These are phyloP conservation scores for Arachis monticola DNA, from an alignment of 331 rosid genomes.

Conservation along the genomic window DNA sequence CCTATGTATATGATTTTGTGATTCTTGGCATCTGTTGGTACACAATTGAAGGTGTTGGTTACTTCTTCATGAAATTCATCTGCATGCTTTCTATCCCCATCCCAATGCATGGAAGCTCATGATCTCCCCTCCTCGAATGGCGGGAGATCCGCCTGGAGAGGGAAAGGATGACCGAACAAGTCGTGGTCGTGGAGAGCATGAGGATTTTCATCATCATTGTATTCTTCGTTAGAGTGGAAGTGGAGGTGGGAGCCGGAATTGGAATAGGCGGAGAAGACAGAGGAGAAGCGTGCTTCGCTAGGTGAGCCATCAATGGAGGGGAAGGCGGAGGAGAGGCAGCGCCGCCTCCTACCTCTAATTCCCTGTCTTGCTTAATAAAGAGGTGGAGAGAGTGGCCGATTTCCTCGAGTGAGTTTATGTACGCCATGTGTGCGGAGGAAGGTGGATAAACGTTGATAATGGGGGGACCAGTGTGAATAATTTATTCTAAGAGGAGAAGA, in stretches of 20 bases:
- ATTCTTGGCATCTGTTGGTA: constrained; percentile 62
- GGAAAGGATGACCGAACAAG: too few relatives aligned
- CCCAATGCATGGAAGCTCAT: too few relatives aligned
- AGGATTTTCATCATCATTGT: too few relatives aligned
- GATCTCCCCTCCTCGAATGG: not conserved
- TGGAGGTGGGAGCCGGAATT: too few relatives aligned
- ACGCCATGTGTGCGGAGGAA: constrained; percentile 60
- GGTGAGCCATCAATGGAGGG: constrained; percentile 17
- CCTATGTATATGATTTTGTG: constrained; percentile 57
- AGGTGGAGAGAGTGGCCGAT: constrained; percentile 67
- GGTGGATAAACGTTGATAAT: too few relatives aligned
- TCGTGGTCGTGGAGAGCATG: too few relatives aligned
- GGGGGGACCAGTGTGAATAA: too few relatives aligned
- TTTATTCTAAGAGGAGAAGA: too few relatives aligned
- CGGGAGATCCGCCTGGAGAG: constrained; percentile 11
- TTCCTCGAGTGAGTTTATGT: constrained; percentile 64
- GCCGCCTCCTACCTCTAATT: not conserved
- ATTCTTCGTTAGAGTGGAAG: too few relatives aligned
- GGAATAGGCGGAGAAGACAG: constrained; percentile 9
- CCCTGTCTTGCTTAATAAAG: constrained; percentile 56
- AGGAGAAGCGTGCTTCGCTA: constrained; percentile 52
- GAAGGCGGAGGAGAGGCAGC: constrained; percentile 22
- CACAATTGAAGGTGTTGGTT: constrained; percentile 66
- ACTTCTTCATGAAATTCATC: constrained; percentile 74
- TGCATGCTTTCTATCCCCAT: constrained; percentile 4